Percentiles rank a stretch among this genome's conserved stretches.
Evolutionary conservation across 2,329 filamentous ascomycete genomes (phyloP).

Genomic region (Cladorrhinum sp.): DNA sequence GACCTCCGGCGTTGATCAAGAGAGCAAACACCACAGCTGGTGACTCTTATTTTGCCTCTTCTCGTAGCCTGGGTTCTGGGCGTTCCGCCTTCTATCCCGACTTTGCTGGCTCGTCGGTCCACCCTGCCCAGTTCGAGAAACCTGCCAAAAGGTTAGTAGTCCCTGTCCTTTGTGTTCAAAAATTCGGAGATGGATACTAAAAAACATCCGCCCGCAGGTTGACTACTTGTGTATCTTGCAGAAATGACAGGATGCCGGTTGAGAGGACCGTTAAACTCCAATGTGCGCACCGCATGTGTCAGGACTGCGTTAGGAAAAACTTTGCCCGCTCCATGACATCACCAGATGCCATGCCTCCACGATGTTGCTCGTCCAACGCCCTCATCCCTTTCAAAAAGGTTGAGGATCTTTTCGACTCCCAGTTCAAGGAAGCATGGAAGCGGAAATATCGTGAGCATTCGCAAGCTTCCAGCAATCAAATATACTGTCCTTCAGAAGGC

Average conservation of each 20-base stretch:
- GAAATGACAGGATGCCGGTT: conserved; percentile 60
- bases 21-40: conserved; percentile 35
- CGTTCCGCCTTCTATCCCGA: conserved; percentile 36
- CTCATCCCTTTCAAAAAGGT: conserved; percentile 75
- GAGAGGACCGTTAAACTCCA: conserved; percentile 66
- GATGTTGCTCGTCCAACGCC: conserved; percentile 66
- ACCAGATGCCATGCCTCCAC: conserved; percentile 78
- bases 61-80: conserved; percentile 37
- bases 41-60: conserved; percentile 34
- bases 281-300: conserved; percentile 81
- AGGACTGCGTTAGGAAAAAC: conserved; percentile 67
- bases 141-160: conserved; percentile 26
- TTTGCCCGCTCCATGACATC: conserved; percentile 76
- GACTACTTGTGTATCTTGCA: conserved; percentile 70
- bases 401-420: conserved; percentile 67
- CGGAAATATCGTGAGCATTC: conserved; percentile 74
- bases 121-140: conserved; percentile 23
- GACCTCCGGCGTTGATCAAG: conserved; percentile 30
- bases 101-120: conserved; percentile 31
- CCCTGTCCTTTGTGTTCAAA: not conserved
- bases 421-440: conserved; percentile 79
- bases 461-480: conserved; percentile 58
- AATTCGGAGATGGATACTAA: not conserved
- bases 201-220: conserved; percentile 44
- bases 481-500: conserved; percentile 70